Base-by-base conservation (phyloP, 495 filamentous ascomycete genomes). In the Penicillium maclennaniae region DNA sequence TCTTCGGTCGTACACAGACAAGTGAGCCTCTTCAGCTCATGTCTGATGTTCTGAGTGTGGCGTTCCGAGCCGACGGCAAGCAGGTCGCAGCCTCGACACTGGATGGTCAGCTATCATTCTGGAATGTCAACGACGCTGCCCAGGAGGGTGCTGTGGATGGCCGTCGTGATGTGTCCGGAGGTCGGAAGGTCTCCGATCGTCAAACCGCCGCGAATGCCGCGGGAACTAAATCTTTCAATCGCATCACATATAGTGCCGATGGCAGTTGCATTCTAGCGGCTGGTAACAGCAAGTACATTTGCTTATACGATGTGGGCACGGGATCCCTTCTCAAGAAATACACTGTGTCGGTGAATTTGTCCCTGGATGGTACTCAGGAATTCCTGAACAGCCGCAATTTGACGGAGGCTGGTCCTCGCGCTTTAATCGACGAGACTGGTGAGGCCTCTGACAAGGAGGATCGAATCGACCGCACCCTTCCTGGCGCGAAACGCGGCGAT, bases 201-300 rank as follows among this genome's bases (percentile, higher is more conserved):
- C 79, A 88, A 27, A 95, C 90, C 2, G 95, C 93, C 0, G 93
- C 93, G 6, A 97, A 95, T 60, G 84, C 85, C 19, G 82, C 88
- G 1, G 90, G 90, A 27, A 96, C 87, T 38, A 98, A 97, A 65
- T 85, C 79, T 53, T 98, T 96, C 74, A 88, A 79, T 62, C 87
- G 86, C 47, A 84, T 98, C 55, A 82, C 83, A 38, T 98, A 97
- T 72, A 93, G 88, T 59, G 84, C 89, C 2, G 93, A 98, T 61
- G 95, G 93, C 38, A 86, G 82, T 49, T 97, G 92, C 66, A 77
- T 97, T 20, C 75, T 98, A 38, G 92, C 91, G 0, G 91, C 80
- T 44, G 93, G 93, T 6, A 96, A 91, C 70, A 96, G 89, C 82
- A 98, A 97, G 72, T 96, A 90, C 63, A 95, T 98, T 26, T 97